Conservation (phyloP, 2,329 filamentous ascomycete genomes). For the Cryphonectria carpinicola region DNA sequence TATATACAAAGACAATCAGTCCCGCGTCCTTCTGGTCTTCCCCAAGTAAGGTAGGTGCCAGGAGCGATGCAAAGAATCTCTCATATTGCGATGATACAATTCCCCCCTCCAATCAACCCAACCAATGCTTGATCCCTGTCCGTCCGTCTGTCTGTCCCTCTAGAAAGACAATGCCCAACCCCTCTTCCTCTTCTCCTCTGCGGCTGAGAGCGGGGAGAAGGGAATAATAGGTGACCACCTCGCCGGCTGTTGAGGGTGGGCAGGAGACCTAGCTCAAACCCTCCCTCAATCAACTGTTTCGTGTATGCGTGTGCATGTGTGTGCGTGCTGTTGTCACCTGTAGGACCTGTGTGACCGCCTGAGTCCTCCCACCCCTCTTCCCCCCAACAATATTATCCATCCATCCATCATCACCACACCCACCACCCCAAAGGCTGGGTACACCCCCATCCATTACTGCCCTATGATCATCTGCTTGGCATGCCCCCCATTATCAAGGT, state of each 20-base stretch:
- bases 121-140: background rate
- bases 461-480: slow-evolving; percentile 21
- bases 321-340: slow-evolving; percentile 3
- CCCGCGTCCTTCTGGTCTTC: background rate
- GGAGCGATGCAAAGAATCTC: slow-evolving; percentile 11
- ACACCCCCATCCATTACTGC: slow-evolving; percentile 13
- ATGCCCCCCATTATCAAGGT: slow-evolving; percentile 13
- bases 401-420: background rate
- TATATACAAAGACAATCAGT: background rate
- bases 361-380: background rate
- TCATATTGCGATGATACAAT: slow-evolving; percentile 21
- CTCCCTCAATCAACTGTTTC: background rate
- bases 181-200: background rate
- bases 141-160: background rate
- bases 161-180: background rate
- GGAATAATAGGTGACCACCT: background rate
- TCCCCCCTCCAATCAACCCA: background rate
- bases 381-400: background rate
- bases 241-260: background rate
- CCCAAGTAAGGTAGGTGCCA: background rate
- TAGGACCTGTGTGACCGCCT: background rate
- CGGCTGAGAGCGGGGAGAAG: background rate
- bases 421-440: background rate
- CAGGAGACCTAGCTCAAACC: background rate
- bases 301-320: slow-evolving; percentile 2